Base-by-base conservation (phyloP, 2,329 filamentous ascomycete genomes). In the Pestalotiopsis sp. region DNA sequence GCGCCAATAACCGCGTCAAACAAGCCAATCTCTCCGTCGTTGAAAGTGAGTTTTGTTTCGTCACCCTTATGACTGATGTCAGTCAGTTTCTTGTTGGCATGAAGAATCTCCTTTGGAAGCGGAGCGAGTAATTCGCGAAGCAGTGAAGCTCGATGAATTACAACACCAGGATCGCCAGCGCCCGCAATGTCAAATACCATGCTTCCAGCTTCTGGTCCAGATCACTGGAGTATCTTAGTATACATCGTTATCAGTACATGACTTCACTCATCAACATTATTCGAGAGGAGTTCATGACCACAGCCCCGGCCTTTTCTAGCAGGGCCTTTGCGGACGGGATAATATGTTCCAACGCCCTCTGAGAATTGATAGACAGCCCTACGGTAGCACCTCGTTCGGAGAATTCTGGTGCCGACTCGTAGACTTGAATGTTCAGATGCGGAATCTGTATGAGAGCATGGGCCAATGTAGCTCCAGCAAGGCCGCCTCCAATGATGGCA, bases 401-500 rank as follows among this genome's bases (percentile, higher is more conserved):
- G 56, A 72, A 74, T 13, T 70, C 61, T 39, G 73, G 67, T 14
- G 68, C 70, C 7, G 74, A 69, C 57, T 75, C 71, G 60, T 71
- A 76, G 24, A 75, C 61, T 14, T 72, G 68, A 0, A 74, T 67
- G 14, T 73, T 67, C 11, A 75, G 63, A 56, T 71, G 70, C 3
- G 69, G 26, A 20, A 24, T 39, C 1, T 61, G 57, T 1, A 55
- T 6, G 26, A 76, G 73, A 6, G 73, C 71, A 52, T 74, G 69
- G 5, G 72, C 70, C 14, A 71, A 14, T 7, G 69, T 69, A 52
- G 69, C 68, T 9, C 74, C 71, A 3, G 70, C 70, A 11, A 73
- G 52, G 3, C 73, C 74, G 20, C 73, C 72, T 9, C 71, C 74
- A 17, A 74, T 68, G 35, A 73, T 69, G 65, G 73, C 73, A 30